Percentiles rank a stretch among this genome's conserved stretches.
These are phyloP conservation scores for Colletotrichum cereale DNA, from an alignment of 2,329 filamentous ascomycete genomes.

Conservation along the genomic window DNA sequence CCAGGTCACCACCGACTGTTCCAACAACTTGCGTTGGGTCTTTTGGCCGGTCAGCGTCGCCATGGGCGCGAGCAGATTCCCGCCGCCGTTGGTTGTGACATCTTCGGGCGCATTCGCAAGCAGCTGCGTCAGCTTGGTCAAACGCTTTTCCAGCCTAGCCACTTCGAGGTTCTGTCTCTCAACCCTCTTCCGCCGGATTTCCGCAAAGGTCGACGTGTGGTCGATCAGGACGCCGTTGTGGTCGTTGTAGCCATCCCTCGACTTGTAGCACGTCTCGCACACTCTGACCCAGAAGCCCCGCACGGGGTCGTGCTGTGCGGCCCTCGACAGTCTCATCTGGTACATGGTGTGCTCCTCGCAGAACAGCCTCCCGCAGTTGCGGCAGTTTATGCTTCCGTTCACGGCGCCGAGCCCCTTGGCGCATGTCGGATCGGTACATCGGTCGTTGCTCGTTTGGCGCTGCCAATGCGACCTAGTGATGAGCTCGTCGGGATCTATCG, in stretches of 20 bases:
- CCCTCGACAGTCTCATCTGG: conserved; percentile 95
- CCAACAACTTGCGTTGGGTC: conserved; percentile 82
- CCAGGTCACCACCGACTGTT: conserved; percentile 95
- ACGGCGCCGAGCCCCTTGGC: conserved; percentile 82
- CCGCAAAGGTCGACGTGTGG: conserved; percentile 78
- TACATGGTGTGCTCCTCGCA: conserved; percentile 99
- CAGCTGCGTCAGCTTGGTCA: conserved; percentile 90
- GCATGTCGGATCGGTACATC: conserved; percentile 89
- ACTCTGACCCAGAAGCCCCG: conserved; percentile 94
- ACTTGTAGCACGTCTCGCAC: conserved; percentile 99
- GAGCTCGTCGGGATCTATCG: conserved; percentile 86
- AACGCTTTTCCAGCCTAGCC: conserved; percentile 88
- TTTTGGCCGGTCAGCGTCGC: conserved; percentile 75
- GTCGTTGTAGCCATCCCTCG: conserved; percentile 94
- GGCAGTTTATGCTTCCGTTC: conserved; percentile 90
- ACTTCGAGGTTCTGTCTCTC: conserved; percentile 90
- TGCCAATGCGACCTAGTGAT: conserved; percentile 95
- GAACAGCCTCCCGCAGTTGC: conserved; percentile 92
- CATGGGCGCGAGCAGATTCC: conserved; percentile 71
- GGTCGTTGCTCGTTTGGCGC: conserved; percentile 76
- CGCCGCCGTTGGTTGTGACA: conserved; percentile 62
- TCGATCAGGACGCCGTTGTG: conserved; percentile 79
- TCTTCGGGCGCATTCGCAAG: conserved; percentile 82
- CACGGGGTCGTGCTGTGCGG: conserved; percentile 89
- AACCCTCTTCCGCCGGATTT: conserved; percentile 79